Base-by-base conservation (phyloP, 495 filamentous ascomycete genomes). In the Tuber brumale region DNA sequence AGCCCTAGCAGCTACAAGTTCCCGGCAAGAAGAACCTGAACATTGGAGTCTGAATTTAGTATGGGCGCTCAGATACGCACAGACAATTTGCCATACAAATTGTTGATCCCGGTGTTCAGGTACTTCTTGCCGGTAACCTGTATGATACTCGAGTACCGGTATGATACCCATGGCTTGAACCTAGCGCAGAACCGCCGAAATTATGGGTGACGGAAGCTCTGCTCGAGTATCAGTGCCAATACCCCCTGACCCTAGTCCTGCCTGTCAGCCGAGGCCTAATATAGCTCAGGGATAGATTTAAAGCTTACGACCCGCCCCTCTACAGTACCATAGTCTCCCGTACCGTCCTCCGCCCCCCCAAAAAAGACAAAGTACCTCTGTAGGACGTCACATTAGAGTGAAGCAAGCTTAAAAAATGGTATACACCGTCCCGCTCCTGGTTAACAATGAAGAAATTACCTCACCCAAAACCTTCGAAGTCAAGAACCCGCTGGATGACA, bases 401-500 rank as follows among this genome's bases (percentile, higher is more conserved):
- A 31, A 66, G 27, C 12, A 35, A 35, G 14, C 5, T 27, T 0
- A 6, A 35, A 35, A 66, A 35, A 66, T 66, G 57, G 31, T 27
- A 66, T 79, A 79, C 57, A 84, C 83, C 1, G 85, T 92, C 35
- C 93, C 93, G 57, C 90, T 95, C 79, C 86, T 91, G 73, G 92
- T 95, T 85, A 89, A 91, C 77, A 91, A 91, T 84, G 86, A 91
- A 82, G 90, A 92, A 74, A 84, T 89, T 72, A 85, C 86, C 70
- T 88, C 89, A 39, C 81, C 87, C 16, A 86, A 86, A 71, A 90
- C 88, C 27, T 95, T 93, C 85, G 86, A 89, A 69, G 89, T 97
- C 71, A 84, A 85, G 73, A 90, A 87, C 71, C 94, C 94, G 10
- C 84, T 85, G 7, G 90, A 90, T 8, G 88, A 88, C 74, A 85